These are phyloP conservation scores for Dactylellina leptospora DNA, from an alignment of 2,329 filamentous ascomycete genomes.

Conservation along the genomic window DNA sequence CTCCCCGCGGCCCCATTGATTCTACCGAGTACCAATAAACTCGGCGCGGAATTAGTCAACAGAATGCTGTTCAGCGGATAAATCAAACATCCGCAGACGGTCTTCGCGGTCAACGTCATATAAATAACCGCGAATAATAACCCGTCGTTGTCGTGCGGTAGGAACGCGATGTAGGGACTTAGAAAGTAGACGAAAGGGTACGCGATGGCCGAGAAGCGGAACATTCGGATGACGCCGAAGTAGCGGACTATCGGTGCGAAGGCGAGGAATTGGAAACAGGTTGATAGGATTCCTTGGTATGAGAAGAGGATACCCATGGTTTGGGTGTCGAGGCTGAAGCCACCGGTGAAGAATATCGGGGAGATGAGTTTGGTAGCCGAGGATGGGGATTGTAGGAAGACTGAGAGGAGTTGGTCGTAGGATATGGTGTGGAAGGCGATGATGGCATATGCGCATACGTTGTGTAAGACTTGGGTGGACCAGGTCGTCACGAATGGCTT, in stretches of 20 bases:
- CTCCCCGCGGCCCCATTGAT: slow-evolving; percentile 94
- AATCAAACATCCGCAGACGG: slow-evolving; percentile 87
- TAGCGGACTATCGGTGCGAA: slow-evolving; percentile 80
- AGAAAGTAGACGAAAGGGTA: slow-evolving; percentile 90
- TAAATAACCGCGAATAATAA: slow-evolving; percentile 73
- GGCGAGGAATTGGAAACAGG: slow-evolving; percentile 83
- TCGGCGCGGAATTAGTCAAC: slow-evolving; percentile 85
- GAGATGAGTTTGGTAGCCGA: slow-evolving; percentile 61
- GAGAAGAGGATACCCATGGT: slow-evolving; percentile 88
- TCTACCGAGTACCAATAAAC: slow-evolving; percentile 82
- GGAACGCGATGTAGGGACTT: slow-evolving; percentile 78
- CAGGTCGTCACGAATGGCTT: slow-evolving; percentile 71
- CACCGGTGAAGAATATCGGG: slow-evolving; percentile 84
- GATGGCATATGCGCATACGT: slow-evolving; percentile 89
- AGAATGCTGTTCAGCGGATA: slow-evolving; percentile 92
- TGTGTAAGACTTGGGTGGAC: slow-evolving; percentile 82
- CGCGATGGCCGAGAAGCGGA: slow-evolving; percentile 78
- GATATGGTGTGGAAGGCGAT: slow-evolving; percentile 86
- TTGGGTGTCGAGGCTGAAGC: slow-evolving; percentile 83
- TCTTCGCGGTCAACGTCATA: slow-evolving; percentile 84
- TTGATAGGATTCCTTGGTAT: slow-evolving; percentile 86
- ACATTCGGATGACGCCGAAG: slow-evolving; percentile 81
- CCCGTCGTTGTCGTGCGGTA: slow-evolving; percentile 76
- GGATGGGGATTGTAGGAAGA: slow-evolving; percentile 79
- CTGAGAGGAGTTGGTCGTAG: slow-evolving; percentile 90